Conservation (phyloP, 768 basidiomycete genomes). For the Boletus patriciae region DNA sequence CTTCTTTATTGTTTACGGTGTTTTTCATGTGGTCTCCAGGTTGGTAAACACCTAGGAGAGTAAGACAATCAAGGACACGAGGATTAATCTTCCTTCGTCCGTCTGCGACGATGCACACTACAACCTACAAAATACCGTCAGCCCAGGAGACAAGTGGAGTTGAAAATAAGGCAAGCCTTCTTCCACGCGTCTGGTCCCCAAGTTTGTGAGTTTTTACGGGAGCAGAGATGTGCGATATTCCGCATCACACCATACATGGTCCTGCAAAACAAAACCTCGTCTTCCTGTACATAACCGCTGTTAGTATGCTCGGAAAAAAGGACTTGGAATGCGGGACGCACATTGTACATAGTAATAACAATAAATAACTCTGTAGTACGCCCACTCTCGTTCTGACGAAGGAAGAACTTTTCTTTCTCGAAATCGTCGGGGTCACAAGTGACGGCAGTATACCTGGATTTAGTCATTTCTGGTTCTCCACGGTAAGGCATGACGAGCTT, state of each 20-base stretch:
- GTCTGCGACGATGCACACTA: conserved; percentile 90
- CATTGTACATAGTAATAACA: conserved; percentile 96
- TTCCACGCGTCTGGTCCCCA: conserved; percentile 98
- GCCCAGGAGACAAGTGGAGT: background rate
- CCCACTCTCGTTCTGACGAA: conserved; percentile 78
- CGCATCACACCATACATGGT: conserved; percentile 95
- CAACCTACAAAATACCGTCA: conserved; percentile 52
- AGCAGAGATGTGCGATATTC: conserved; percentile 77
- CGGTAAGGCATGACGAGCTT: conserved; percentile 74
- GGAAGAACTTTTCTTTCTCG: conserved; percentile 75
- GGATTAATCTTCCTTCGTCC: conserved; percentile 82
- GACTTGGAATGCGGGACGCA: conserved; percentile 41
- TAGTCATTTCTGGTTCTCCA: conserved; percentile 70
- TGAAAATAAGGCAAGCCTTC: conserved; percentile 52
- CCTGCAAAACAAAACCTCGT: conserved; percentile 87
- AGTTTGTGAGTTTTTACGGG: conserved; percentile 86
- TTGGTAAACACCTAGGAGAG: conserved; percentile 92
- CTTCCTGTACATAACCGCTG: conserved; percentile 51
- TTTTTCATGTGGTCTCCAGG: conserved; percentile 61
- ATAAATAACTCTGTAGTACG: conserved; percentile 89
- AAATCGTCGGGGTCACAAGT: conserved; percentile 96
- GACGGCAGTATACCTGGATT: conserved; percentile 81
- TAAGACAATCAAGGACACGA: conserved; percentile 83
- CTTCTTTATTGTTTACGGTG: conserved; percentile 68
- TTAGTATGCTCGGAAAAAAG: conserved; percentile 14